These are phyloP conservation scores for Polygonum aviculare DNA, from an alignment of 148 eudicot species.

Conservation along the genomic window DNA sequence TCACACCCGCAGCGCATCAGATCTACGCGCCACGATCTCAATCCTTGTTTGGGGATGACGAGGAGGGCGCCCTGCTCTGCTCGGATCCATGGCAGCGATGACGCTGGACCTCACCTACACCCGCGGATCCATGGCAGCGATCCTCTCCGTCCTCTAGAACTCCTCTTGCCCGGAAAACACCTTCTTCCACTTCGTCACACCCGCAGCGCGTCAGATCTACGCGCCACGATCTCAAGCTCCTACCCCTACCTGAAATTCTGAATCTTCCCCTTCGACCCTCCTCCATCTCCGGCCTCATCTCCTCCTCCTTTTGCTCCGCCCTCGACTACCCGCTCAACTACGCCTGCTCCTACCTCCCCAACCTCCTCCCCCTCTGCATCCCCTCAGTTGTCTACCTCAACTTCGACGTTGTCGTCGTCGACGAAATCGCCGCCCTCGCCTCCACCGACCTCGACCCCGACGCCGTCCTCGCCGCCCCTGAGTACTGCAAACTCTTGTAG, in stretches of 20 bases:
- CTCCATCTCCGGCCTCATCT: conserved; percentile 47
- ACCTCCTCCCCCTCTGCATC: conserved; percentile 46
- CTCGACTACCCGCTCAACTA: conserved; percentile 74
- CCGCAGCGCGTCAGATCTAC: too few relatives aligned
- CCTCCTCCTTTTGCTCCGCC: conserved; percentile 77
- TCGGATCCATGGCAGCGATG: conserved; percentile 67
- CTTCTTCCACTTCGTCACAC: too few relatives aligned
- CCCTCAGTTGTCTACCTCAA: conserved; percentile 54
- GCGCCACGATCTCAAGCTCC: too few relatives aligned
- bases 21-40: too few relatives aligned
- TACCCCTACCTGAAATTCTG: too few relatives aligned
- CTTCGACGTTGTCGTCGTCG: too few relatives aligned
- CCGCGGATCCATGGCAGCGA: conserved; percentile 60
- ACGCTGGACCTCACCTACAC: conserved; percentile 66
- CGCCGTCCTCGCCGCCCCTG: too few relatives aligned
- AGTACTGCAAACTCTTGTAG: too few relatives aligned
- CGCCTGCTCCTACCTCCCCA: conserved; percentile 53
- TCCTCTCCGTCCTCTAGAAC: conserved; percentile 44
- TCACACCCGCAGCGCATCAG: too few relatives aligned
- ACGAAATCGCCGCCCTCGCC: conserved; percentile 26
- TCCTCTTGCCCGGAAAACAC: conserved; percentile 66
- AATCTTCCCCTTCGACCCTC: conserved; percentile 40
- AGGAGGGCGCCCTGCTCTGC: too few relatives aligned
- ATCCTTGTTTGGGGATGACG: too few relatives aligned
- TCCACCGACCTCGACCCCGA: too few relatives aligned